These are phyloP conservation scores for Neurospora cerealis DNA, from an alignment of 495 filamentous ascomycete genomes.

Conservation along the genomic window DNA sequence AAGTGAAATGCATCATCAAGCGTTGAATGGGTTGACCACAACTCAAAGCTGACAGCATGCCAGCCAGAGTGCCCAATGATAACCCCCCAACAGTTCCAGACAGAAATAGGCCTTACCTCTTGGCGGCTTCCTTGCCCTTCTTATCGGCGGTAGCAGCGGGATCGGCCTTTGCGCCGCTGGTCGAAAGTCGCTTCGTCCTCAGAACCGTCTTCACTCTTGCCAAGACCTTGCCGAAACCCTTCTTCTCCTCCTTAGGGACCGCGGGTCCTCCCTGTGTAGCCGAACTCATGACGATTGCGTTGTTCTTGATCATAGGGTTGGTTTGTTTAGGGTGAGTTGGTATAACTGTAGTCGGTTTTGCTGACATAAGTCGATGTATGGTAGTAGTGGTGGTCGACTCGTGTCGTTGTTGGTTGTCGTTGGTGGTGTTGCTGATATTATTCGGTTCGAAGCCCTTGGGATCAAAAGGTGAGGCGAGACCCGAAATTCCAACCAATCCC, in stretches of 20 bases:
- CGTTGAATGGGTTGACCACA: not conserved
- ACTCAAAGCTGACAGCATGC: not conserved
- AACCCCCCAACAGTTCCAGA: not conserved
- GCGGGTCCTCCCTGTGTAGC: slow-evolving; percentile 24
- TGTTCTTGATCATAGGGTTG: slow-evolving; percentile 1
- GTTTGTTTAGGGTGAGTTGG: not conserved
- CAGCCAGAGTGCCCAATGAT: not conserved
- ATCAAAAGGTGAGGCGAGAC: not conserved
- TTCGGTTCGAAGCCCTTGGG: not conserved
- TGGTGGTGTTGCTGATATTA: not conserved
- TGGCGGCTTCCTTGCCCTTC: not conserved
- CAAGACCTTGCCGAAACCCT: slow-evolving; percentile 52
- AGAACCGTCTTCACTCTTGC: slow-evolving; percentile 55
- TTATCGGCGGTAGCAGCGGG: slow-evolving; percentile 12
- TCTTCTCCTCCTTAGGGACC: slow-evolving; percentile 42
- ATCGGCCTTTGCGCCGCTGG: slow-evolving; percentile 25
- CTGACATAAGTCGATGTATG: not conserved
- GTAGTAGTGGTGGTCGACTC: not conserved
- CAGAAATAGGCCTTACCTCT: slow-evolving; percentile 21
- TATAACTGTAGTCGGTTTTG: not conserved
- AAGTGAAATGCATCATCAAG: not conserved
- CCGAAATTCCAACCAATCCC: not conserved
- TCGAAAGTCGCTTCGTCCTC: slow-evolving; percentile 17
- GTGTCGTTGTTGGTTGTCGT: not conserved
- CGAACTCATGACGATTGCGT: slow-evolving; percentile 32